Conservation (phyloP, 345 rosid species). For the Luvunga scandens region DNA sequence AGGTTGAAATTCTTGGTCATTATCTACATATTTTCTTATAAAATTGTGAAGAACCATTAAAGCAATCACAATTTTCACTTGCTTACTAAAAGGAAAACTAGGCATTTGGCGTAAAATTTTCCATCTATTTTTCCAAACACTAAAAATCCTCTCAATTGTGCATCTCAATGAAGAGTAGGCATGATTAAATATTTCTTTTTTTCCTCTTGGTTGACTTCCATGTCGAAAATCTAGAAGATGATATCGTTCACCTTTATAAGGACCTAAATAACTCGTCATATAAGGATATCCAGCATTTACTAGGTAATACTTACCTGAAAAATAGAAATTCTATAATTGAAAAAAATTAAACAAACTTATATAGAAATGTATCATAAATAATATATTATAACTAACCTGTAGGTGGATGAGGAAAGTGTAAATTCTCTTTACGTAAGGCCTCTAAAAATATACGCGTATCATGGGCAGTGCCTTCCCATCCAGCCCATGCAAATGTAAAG, state of each 20-base stretch:
- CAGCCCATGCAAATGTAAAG: slow-evolving; percentile 6
- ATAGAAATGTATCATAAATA: neutral
- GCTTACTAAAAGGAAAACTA: too few relatives aligned
- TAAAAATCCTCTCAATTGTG: neutral
- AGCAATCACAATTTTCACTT: too few relatives aligned
- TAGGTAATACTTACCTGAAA: neutral
- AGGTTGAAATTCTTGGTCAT: neutral
- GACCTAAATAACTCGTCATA: neutral
- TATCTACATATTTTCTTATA: neutral
- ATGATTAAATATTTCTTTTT: neutral
- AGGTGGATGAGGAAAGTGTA: neutral
- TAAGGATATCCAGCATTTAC: neutral
- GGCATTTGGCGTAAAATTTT: neutral
- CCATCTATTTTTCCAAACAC: neutral
- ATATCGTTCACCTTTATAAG: neutral
- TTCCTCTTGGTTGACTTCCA: neutral
- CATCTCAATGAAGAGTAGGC: neutral
- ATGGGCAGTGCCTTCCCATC: slow-evolving; percentile 5
- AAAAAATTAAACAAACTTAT: neutral
- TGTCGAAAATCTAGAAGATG: neutral
- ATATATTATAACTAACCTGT: neutral
- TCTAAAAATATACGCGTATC: neutral
- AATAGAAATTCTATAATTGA: neutral
- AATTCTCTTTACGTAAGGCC: neutral
- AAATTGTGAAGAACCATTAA: neutral